Evolutionary conservation across 2,329 filamentous ascomycete genomes (phyloP), one percentile per base, ranked within the genome.

Genomic region (Cladophialophora bantiana): DNA sequence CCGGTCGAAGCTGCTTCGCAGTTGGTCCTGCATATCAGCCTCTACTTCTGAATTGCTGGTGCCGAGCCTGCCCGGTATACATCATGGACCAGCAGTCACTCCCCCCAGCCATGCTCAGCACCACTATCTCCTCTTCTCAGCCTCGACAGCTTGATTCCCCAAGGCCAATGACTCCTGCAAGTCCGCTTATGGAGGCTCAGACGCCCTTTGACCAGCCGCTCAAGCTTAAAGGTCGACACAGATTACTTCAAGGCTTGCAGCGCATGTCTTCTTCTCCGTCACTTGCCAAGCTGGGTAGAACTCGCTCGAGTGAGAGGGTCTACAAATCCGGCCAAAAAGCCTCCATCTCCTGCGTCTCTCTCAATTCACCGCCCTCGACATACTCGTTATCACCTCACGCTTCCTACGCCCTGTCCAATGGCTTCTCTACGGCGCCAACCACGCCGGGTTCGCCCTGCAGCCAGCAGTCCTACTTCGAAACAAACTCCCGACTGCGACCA

Each of bases 191-290:
- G 36, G 65, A 70, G 53, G 68, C 65, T 10, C 60, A 66, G n/a
- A 70, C 68, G 15, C 78, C 75, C 40, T 70, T 70, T 58, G 80
- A 80, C 35, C 78, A 77, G 45, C 79, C 78, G 2, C 82, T 81
- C 32, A 92, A 90, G 78, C 82, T 86, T 64, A 93, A 89, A 76
- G 86, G 88, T 61, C 87, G 90, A 55, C 87, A 89, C 73, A 87
- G 89, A 66, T 79, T 96, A 38, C 82, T 96, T 18, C 88, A 89
- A 69, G 88, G 89, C 36, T 84, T 96, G 57, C 90, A 94, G 69
- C 89, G 92, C 65, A 94, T 96, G 74, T 89, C 91, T 10, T 96
- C 93, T 0, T 92, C 90, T 6, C 89, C 91, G 0, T 91, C 90
- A 15, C 80, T 96, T 59, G 83, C 85, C 48, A 86, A 86, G 65